Conservation (phyloP, 1,139 yeast species). For the Pichia sp. region DNA sequence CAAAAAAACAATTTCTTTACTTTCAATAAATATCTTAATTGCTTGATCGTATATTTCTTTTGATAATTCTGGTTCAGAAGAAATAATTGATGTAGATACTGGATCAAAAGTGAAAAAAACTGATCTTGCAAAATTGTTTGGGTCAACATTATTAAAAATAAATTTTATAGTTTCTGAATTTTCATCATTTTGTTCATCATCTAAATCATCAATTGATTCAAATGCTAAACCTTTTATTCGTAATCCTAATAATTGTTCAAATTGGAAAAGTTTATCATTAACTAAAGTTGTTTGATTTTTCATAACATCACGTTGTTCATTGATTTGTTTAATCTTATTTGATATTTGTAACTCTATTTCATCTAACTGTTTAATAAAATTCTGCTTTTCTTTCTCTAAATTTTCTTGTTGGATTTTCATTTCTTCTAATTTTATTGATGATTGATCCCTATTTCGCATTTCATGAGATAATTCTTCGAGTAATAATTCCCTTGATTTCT, state of each 20-base stretch:
- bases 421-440: constrained; percentile 24
- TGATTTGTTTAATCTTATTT: constrained; percentile 19
- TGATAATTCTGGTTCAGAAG: constrained; percentile 33
- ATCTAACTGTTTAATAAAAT: constrained; percentile 19
- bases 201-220: not conserved
- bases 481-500: constrained; percentile 16
- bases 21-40: constrained; percentile 31
- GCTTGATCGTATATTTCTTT: constrained; percentile 12
- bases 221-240: constrained; percentile 30
- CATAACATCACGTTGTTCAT: constrained; percentile 21
- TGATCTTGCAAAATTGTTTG: constrained; percentile 38
- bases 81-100: constrained; percentile 32
- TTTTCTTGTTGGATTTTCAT: constrained; percentile 25
- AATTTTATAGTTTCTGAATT: constrained; percentile 33
- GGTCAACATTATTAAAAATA: constrained; percentile 42
- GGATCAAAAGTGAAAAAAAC: constrained; percentile 39
- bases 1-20: constrained; percentile 39
- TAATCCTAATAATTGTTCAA: constrained; percentile 44
- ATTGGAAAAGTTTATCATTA: constrained; percentile 36
- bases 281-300: constrained; percentile 24
- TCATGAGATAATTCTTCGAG: constrained; percentile 19
- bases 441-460: constrained; percentile 20
- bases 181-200: constrained; percentile 23
- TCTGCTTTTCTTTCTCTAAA: constrained; percentile 19
- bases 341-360: constrained; percentile 21